Evolutionary conservation across 1,139 yeast species (phyloP), one percentile per base, ranked within the genome.

Genomic region (Lizanozyma gosingica): DNA sequence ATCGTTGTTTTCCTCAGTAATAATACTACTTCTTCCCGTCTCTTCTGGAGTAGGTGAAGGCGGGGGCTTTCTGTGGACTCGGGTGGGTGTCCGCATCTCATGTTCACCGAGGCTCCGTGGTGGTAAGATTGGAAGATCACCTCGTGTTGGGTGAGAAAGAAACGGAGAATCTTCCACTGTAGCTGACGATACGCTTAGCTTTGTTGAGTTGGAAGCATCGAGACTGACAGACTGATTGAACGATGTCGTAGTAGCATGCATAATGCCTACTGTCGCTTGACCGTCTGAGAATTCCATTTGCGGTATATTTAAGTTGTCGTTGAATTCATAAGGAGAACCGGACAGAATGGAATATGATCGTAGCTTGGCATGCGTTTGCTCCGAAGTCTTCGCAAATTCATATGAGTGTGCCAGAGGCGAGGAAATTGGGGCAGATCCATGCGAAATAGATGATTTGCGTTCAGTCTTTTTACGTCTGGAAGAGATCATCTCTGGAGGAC

Each of bases 401-500:
- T 22, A 22, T 11, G 29, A 22, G 29, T 22, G 29, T 6, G 29
- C 9, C 11, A 22, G 11, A 22, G 29, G 11, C 11, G 29, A 6
- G 11, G 29, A 22, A 22, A 22, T 11, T 22, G 29, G 11, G 29
- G 29, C 11, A 11, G 29, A 6, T 22, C 6, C 29, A 6, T 22
- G 29, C 6, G 29, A 22, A 6, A 22, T 22, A 6, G 29, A 22
- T 6, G 29, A 11, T 22, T 22, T 22, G 9, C 29, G 29, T 6
- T 22, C 29, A 22, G 29, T 6, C 29, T 22, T 22, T 11, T 22
- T 22, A 48, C 83, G 62, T 51, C 87, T 62, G 38, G 65, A 76
- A 39, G 76, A 67, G 22, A 80, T 80, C 86, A 80, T 80, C 52
- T 79, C 84, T 0, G 85, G 85, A 0, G 80, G 75, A 2, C 60